Evolutionary conservation across 2,329 filamentous ascomycete genomes (phyloP).

Genomic region (Pleoardoris graminearum): DNA sequence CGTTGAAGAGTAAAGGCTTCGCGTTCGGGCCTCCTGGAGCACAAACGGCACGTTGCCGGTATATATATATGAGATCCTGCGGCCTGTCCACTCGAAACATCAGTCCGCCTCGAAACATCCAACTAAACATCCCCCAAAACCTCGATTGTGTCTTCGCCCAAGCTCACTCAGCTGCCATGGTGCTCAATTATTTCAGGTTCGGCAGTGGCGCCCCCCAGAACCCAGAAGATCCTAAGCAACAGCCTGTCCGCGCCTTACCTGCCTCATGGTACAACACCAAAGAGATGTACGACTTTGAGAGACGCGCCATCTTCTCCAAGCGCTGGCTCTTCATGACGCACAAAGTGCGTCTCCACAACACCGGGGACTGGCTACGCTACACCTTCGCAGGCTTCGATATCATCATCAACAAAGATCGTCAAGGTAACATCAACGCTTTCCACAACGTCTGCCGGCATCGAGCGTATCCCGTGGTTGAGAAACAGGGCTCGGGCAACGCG

Average conservation of each 20-base stretch:
- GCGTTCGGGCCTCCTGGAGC: too few relatives aligned
- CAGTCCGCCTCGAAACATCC: background rate
- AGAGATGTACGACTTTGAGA: constrained; percentile 53
- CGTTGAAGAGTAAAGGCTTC: too few relatives aligned
- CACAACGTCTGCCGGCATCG: constrained; percentile 51
- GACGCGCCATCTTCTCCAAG: constrained; percentile 50
- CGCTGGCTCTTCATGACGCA: constrained; percentile 46
- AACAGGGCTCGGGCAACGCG: constrained; percentile 35
- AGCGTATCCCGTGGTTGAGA: constrained; percentile 41
- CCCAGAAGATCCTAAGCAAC: constrained; percentile 10
- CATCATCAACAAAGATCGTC: constrained; percentile 23
- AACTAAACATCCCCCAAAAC: background rate
- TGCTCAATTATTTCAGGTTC: constrained; percentile 25
- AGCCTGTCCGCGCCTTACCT: constrained; percentile 42
- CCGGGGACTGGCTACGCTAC: constrained; percentile 27
- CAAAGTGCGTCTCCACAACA: constrained; percentile 24
- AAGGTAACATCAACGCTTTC: constrained; percentile 34
- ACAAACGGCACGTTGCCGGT: background rate
- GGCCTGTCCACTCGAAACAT: background rate
- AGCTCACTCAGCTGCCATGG: background rate
- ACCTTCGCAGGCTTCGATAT: constrained; percentile 28
- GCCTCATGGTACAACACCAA: constrained; percentile 51
- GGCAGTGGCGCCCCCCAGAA: constrained; percentile 9
- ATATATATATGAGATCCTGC: background rate
- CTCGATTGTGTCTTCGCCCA: too few relatives aligned